Evolutionary conservation across 108 stramenopile genomes (phyloP).

Genomic region (Nitzschia putrida): DNA sequence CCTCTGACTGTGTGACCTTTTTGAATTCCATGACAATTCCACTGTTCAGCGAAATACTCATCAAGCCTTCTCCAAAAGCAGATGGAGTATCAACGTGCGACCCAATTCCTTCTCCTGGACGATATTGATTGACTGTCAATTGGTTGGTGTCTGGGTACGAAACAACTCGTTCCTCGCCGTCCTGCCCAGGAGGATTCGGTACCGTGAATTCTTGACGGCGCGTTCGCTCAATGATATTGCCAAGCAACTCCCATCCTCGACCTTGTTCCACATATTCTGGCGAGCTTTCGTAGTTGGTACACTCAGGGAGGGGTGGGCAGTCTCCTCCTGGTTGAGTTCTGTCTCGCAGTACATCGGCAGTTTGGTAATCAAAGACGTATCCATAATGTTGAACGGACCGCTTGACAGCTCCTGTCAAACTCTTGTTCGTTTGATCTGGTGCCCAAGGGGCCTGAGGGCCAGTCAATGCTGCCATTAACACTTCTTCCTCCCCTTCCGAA

Average conservation of each 20-base stretch:
- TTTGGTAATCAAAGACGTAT: conserved; percentile 91
- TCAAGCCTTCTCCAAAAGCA: conserved; percentile 85
- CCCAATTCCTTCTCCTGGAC: conserved; percentile 85
- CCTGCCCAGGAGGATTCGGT: background rate
- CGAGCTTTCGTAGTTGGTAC: conserved; percentile 20
- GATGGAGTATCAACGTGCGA: conserved; percentile 85
- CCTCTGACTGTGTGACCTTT: conserved; percentile 17
- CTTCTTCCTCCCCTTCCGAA: conserved; percentile 60
- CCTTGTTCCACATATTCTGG: conserved; percentile 54
- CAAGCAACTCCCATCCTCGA: conserved; percentile 73
- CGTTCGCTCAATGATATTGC: conserved; percentile 67
- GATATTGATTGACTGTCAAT: conserved; percentile 85
- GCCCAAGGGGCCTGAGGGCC: conserved; percentile 90
- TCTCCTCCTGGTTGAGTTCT: conserved; percentile 19
- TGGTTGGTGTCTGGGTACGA: conserved; percentile 71
- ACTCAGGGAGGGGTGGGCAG: conserved; percentile 61
- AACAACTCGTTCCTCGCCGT: conserved; percentile 1
- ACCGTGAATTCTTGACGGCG: conserved; percentile 33
- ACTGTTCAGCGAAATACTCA: conserved; percentile 71
- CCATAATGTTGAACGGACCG: conserved; percentile 89
- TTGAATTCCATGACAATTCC: conserved; percentile 91
- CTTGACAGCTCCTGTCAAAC: conserved; percentile 62
- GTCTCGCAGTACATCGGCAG: conserved; percentile 79
- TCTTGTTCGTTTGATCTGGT: conserved; percentile 60
- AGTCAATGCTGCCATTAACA: conserved; percentile 66